Base-by-base conservation (phyloP, 805 yeast genomes). In the Lipomyces chichibuensis region DNA sequence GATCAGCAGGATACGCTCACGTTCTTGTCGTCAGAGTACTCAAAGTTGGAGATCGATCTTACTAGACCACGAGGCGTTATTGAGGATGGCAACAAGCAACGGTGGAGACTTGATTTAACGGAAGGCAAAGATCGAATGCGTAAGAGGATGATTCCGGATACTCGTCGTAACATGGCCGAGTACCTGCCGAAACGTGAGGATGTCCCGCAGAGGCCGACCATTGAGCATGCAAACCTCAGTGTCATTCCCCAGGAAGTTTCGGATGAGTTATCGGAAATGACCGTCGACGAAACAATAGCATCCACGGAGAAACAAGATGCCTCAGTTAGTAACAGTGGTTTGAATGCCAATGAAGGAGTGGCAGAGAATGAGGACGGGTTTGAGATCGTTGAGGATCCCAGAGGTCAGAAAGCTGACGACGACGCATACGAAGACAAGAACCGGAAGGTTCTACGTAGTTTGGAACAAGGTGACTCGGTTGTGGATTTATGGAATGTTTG, bases 401-500 rank as follows among this genome's bases (percentile, higher is more conserved):
- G 76, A 32, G 67, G 70, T 2, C 70, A 70, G 23, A 68, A 68
- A 35, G 71, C 67, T 52, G 76, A 72, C 9, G 74, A 71, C 27
- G 73, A 70, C 43, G 71, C 69, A 25, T 65, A 80, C 74, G 71
- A 87, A 69, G 96, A 91, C 75, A 86, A 86, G 72, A 90, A 91
- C 75, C 79, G 96, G 64, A 89, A 88, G 73, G 88, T 92, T 0
- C 78, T 91, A 25, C 82, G 93, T 65, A 84, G 90, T 72, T 78
- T 92, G 63, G 87, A 80, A 71, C 83, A 85, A 61, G 90, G 90
- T 17, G 97, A 92, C 75, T 83, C 83, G 57, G 90, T 92, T 29
- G 83, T 80, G n/a, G 85, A 85, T 14, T 78, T 92, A 20, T 88
- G 91, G 88, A 92, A 92, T 75, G 87, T 90, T 0, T 86, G 93